Evolutionary conservation across 331 rosid genomes (phyloP).

Genomic region (Acacia concinna): DNA sequence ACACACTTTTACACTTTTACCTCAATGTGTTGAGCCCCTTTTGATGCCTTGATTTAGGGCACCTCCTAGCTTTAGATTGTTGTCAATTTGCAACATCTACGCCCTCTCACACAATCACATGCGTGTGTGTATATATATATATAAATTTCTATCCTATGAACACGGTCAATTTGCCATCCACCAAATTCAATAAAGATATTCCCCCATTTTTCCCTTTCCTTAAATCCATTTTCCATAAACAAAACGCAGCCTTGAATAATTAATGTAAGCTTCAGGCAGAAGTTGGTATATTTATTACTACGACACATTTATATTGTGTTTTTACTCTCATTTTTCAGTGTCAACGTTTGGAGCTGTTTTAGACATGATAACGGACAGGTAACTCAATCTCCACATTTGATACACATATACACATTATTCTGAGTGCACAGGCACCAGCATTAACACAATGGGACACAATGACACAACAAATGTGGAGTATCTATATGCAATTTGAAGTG

Average conservation of each 20-base stretch:
- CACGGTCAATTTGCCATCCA: background rate
- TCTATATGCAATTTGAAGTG: background rate
- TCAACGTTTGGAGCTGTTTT: conserved; percentile 96
- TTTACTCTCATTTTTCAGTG: conserved; percentile 51
- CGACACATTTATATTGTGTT: conserved; percentile 4
- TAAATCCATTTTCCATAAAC: background rate
- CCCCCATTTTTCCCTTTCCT: background rate
- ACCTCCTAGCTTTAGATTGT: background rate
- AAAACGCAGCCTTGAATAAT: background rate
- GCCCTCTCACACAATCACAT: background rate
- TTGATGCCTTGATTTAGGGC: background rate
- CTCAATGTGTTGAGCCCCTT: background rate
- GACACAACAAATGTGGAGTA: background rate
- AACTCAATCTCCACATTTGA: conserved; percentile 15
- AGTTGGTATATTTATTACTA: conserved; percentile 23
- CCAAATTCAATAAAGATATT: background rate
- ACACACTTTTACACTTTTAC: background rate
- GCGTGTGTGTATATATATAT: too few species aligned
- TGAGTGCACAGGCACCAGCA: background rate
- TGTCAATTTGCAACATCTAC: background rate
- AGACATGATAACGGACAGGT: conserved; percentile 97
- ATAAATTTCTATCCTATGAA: background rate
- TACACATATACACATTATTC: background rate
- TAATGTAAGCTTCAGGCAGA: conserved; percentile 9
- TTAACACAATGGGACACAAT: background rate